Base-by-base conservation (phyloP, 352 stramenopile genomes). In the Globisporangium yorkense region DNA sequence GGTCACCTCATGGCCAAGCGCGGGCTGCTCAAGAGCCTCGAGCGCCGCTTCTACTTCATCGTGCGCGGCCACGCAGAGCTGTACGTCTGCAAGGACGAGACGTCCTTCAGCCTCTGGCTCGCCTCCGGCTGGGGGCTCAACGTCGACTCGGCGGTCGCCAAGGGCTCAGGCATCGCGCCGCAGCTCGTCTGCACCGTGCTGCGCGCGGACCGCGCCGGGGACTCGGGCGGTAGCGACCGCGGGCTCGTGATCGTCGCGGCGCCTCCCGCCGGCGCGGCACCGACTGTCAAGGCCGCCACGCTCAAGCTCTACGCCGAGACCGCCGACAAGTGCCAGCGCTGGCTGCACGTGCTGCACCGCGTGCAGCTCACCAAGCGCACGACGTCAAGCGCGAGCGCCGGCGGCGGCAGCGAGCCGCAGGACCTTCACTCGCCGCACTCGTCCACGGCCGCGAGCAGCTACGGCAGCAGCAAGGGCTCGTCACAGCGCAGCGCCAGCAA, bases 21-120 rank as follows among this genome's bases (percentile, higher is more conserved):
- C 44, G 61, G 65, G 0, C 57, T 88, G 56, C 74, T 90, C 54
- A 86, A 88, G 50, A 67, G 71, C 35, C 61, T 74, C 47, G 77
- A 88, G 58, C 85, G 84, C 59, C 71, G 75, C 55, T 91, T 72
- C 56, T 91, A 86, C 57, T 91, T 91, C 51, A 51, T 89, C 6
- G 62, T 62, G 40, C 57, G 57, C 2, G 37, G 54, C 16, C 66
- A 40, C 29, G 44, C 78, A 1, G 74, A 87, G 31, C 57, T 91
- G 12, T 91, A 74, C 61, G 67, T 61, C 24, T 88, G 75, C 66
- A 81, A 79, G 63, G 77, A 89, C 56, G 75, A 91, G 62, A 74
- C 66, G 49, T 71, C 67, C 21, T 91, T 91, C 61, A 74, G 67
- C 31, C 59, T 83, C 31, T 91, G 81, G 81, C 54, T 75, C 56